These are phyloP conservation scores for Tylopilus plumbeoviolaceoides DNA, from an alignment of 768 basidiomycete genomes.

Conservation along the genomic window DNA sequence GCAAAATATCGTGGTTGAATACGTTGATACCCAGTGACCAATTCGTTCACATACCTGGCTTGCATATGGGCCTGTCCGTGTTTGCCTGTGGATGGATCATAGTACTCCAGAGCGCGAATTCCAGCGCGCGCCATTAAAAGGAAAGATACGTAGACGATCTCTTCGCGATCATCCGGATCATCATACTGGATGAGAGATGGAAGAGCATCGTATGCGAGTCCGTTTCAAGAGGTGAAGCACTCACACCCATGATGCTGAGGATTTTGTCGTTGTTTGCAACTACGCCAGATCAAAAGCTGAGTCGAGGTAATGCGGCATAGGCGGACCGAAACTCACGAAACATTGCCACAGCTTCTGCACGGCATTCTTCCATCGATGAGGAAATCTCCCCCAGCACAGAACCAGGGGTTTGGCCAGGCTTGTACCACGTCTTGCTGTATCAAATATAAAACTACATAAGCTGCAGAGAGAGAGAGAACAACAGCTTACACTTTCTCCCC, in stretches of 20 bases:
- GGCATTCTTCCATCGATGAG: conserved; percentile 89
- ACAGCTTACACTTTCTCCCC: conserved; percentile 61
- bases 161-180: conserved; percentile 63
- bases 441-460: not conserved
- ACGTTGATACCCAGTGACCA: not conserved
- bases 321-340: conserved; percentile 49
- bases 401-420: conserved; percentile 78
- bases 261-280: conserved; percentile 76
- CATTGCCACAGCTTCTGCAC: conserved; percentile 84
- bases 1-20: not conserved
- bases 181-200: conserved; percentile 47
- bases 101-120: conserved; percentile 74
- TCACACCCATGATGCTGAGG: conserved; percentile 73
- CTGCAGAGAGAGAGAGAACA: not conserved
- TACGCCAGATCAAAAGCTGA: conserved; percentile 21
- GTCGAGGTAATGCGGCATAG: not conserved
- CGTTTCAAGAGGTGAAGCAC: conserved; percentile 16
- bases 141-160: conserved; percentile 79
- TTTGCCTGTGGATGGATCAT: conserved; percentile 74
- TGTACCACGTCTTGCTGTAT: conserved; percentile 77
- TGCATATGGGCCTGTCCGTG: conserved; percentile 93
- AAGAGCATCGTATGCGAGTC: not conserved
- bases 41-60: conserved; percentile 53
- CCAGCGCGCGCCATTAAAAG: conserved; percentile 85
- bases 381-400: conserved; percentile 84